These are phyloP conservation scores for Cryphonectria nitschkei DNA, from an alignment of 2,329 filamentous ascomycete species.

Conservation along the genomic window DNA sequence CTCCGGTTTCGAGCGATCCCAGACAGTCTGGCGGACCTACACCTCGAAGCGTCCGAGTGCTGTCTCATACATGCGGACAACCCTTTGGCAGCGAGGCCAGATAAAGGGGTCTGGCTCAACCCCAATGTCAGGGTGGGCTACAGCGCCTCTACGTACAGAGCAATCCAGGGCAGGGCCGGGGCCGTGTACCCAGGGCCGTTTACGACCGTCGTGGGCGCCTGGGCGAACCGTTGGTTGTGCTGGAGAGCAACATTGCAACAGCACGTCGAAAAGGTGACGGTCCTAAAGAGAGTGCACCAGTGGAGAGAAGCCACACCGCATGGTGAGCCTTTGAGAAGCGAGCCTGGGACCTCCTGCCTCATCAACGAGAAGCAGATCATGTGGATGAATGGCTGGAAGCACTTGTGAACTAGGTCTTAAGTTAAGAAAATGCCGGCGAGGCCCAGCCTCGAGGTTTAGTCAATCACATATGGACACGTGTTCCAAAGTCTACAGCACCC, in stretches of 20 bases:
- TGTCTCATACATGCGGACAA: conserved; percentile 79
- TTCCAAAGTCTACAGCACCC: neutral
- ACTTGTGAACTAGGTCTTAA: conserved; percentile 43
- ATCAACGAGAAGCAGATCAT: conserved; percentile 65
- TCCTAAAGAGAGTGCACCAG: conserved; percentile 45
- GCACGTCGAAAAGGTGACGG: conserved; percentile 41
- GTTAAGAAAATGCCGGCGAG: neutral
- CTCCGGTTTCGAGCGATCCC: conserved; percentile 65
- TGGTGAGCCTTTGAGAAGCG: conserved; percentile 38
- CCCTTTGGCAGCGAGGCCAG: conserved; percentile 49
- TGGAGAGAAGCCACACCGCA: conserved; percentile 43
- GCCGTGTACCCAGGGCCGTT: conserved; percentile 51
- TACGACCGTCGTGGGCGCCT: conserved; percentile 57
- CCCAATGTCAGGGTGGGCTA: conserved; percentile 72
- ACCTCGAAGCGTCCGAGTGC: conserved; percentile 79
- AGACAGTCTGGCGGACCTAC: conserved; percentile 62
- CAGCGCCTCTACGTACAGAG: conserved; percentile 54
- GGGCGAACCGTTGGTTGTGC: conserved; percentile 59
- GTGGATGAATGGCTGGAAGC: conserved; percentile 61
- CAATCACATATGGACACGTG: neutral
- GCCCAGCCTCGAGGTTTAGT: too few relatives aligned
- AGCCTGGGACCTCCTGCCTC: conserved; percentile 54
- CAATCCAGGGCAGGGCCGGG: conserved; percentile 48
- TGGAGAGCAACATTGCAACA: conserved; percentile 46
- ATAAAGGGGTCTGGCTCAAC: conserved; percentile 67